Evolutionary conservation across 75 land plant genomes (phyloP).

Genomic region (Cupressus sempervirens): DNA sequence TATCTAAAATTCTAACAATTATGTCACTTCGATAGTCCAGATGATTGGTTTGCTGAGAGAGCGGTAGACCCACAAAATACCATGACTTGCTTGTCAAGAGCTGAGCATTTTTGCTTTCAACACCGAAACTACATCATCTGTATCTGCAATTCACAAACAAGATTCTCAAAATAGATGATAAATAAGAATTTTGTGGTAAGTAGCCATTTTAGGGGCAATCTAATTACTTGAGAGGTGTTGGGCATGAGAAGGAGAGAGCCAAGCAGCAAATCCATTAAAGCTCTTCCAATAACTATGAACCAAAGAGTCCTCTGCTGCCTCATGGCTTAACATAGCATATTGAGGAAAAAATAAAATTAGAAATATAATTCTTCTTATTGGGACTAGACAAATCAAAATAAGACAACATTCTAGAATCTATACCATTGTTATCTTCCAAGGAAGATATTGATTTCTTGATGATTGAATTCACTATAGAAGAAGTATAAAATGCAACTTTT

Average conservation of each 20-base stretch:
- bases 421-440: neutral
- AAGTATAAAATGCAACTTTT: too few species aligned
- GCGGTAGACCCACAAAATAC: constrained; percentile 26
- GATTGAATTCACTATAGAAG: too few species aligned
- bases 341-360: neutral
- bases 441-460: too few species aligned
- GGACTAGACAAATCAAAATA: too few species aligned
- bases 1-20: constrained; percentile 55
- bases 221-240: constrained; percentile 7
- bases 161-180: neutral
- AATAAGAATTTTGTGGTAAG: neutral
- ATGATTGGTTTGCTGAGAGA: constrained; percentile 7
- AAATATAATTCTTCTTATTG: neutral
- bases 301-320: constrained; percentile 19
- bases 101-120: constrained; percentile 22
- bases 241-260: constrained; percentile 11
- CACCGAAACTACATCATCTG: constrained; percentile 43
- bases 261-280: constrained; percentile 37
- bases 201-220: neutral
- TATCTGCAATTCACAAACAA: constrained; percentile 9
- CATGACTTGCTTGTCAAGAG: constrained; percentile 62
- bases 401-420: too few species aligned
- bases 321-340: neutral
- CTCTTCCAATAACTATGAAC: constrained; percentile 33
- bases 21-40: constrained; percentile 25